These are phyloP conservation scores for Mucuna pruriens DNA, from an alignment of 306 rosid genomes.

Conservation along the genomic window DNA sequence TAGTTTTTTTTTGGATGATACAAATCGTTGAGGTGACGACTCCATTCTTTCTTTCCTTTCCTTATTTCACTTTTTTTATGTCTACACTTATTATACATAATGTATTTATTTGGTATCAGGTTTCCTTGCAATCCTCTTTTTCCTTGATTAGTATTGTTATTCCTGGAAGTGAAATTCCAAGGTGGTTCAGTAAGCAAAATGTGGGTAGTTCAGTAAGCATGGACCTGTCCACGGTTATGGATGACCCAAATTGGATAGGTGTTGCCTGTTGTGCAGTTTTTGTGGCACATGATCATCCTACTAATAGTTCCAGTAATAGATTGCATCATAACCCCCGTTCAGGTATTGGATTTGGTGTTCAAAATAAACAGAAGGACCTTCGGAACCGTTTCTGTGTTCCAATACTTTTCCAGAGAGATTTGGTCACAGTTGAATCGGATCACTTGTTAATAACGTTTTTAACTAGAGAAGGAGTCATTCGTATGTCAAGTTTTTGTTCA, in stretches of 20 bases:
- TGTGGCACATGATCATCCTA: not conserved
- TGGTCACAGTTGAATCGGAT: not conserved
- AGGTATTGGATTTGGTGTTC: not conserved
- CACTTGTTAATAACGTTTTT: not conserved
- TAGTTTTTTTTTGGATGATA: conserved; percentile 23
- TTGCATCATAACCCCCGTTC: no score
- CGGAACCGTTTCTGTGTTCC: not conserved
- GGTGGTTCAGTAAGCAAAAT: not conserved
- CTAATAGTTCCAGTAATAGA: not conserved
- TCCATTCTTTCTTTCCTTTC: not conserved
- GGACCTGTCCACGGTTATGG: not conserved
- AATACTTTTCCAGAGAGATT: not conserved
- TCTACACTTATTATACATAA: not conserved
- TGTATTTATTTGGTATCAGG: not conserved
- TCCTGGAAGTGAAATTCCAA: conserved; percentile 12
- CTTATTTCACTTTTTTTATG: not conserved
- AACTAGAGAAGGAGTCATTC: not conserved
- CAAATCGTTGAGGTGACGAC: conserved; percentile 10
- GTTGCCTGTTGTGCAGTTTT: not conserved
- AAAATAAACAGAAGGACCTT: no score
- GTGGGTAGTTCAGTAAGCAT: not conserved
- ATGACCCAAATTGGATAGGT: not conserved
- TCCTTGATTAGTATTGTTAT: not conserved
- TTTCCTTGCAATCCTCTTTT: not conserved
- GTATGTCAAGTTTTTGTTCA: not conserved